Base-by-base conservation (phyloP, 176 grass and related monocot genomes). In the Cenchrus americanus region DNA sequence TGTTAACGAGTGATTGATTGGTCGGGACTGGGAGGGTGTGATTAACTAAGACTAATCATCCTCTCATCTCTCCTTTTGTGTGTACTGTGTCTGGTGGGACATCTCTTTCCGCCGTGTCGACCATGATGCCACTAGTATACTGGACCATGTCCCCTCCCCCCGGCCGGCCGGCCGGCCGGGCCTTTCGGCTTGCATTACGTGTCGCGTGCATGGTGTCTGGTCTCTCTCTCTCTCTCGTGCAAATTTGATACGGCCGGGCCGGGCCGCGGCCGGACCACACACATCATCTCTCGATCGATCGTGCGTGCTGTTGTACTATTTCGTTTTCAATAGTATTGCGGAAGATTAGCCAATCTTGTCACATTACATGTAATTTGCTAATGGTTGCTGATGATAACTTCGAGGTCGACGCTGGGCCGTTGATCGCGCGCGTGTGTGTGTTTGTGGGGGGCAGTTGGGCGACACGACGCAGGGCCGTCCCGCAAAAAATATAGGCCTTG, bases 41-140 rank as follows among this genome's bases (percentile, higher is more conserved):
- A 62, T 73, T 86, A 71, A 40, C 6, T 47, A 26, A 72, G 70
- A 14, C 51, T 80, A 30, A 19, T 30, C 37, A 66, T 13, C 2
- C 27, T 30, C 1, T 8, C n/a, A n/a, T n/a, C n/a, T 15, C 21
- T 2, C 21, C 8, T 52, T 44, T 34, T 44, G 48, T 30, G 27
- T 30, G 2, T 58, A 2, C 40, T 51, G 69, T 51, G 69, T 76
- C 67, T 21, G 77, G 62, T 81, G 30, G 53, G 63, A 43, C 77
- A 54, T 89, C 77, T n/a, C 71, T 71, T 71, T 89, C 82, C 71
- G 77, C 82, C 71, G 77, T 71, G 87, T 19, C 77, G 27, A 30
- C 27, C 27, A 30, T 30, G 27, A n/a, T n/a, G n/a, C n/a, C 24
- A 32, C 63, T 89, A 85, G 44, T 70, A 54, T 71, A 81, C 62